Base-by-base conservation (phyloP, 2,329 filamentous ascomycete species). In the Lasiodiplodia sp. region DNA sequence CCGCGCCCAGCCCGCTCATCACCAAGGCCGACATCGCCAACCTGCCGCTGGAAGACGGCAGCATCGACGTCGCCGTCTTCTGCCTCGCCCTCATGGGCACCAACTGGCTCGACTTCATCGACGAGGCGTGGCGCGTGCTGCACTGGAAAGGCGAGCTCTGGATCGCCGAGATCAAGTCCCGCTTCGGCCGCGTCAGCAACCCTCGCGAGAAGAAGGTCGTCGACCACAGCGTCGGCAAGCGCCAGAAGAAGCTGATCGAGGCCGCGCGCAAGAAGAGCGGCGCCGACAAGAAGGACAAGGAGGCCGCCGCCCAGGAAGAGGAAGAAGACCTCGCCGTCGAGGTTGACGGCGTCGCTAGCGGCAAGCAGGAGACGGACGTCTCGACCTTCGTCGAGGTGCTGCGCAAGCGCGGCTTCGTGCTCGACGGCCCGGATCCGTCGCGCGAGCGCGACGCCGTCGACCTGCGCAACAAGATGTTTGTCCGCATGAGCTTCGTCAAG, bases 21-120 rank as follows among this genome's bases (percentile, higher is more conserved):
- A 97, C 92, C 1, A 89, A 91, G 71, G 94, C 96, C 16, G 96
- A 99, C 81, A 96, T 98, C 65, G 91, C 94, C 37, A 87, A 91
- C 69, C 84, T 99, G 1, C 95, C 95, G 0, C 83, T 97, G 0
- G 83, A 84, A 5, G 90, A 94, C 73, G 90, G 89, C 55, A 89
- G 87, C 70, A 90, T 94, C 70, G 94, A 99, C 79, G 86, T 99
- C 5, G 92, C 92, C 60, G 90, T 99, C 73, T 98, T 98, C 84
- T 99, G 96, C 80, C 87, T 99, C 38, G 96, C 95, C 62, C 88
- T 99, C 69, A 99, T 99, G 96, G 96, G 96, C 76, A 99, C 96
- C 67, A 99, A 99, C 83, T 99, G 96, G 95, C 87, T 97, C 66
- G 90, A 93, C 74, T 98, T 99, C 79, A 88, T 99, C 75, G 96